Evolutionary conservation across 345 rosid species (phyloP).

Genomic region (Limnanthes douglasii): DNA sequence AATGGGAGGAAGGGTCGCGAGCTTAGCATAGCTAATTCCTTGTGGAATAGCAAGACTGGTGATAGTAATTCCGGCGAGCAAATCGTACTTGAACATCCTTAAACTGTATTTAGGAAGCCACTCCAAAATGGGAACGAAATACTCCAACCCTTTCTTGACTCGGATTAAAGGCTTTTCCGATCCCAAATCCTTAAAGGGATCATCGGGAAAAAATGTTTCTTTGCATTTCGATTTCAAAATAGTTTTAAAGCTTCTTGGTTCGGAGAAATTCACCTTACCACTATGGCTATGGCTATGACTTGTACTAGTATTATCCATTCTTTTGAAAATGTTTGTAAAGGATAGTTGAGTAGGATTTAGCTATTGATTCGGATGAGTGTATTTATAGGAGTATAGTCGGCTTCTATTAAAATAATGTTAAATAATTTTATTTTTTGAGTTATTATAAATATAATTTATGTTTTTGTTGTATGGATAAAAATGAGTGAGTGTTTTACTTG

Average conservation of each 20-base stretch:
- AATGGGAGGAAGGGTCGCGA: slow-evolving; percentile 40
- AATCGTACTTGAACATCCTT: slow-evolving; percentile 18
- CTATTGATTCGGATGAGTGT: too few species aligned
- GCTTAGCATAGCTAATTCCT: slow-evolving; percentile 71
- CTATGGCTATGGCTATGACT: too few species aligned
- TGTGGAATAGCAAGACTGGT: slow-evolving; percentile 66
- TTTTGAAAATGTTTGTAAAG: too few species aligned
- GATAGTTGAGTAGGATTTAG: too few species aligned
- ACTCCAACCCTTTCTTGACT: slow-evolving; percentile 18
- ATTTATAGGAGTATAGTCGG: too few species aligned
- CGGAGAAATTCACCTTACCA: slow-evolving; percentile 23
- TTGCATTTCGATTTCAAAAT: slow-evolving; percentile 24
- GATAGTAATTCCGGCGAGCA: slow-evolving; percentile 65
- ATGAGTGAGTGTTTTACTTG: too few species aligned
- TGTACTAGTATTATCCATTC: too few species aligned
- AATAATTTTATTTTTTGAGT: too few species aligned
- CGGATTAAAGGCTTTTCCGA: slow-evolving; percentile 1
- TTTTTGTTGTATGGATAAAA: too few species aligned
- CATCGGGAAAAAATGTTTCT: slow-evolving; percentile 55
- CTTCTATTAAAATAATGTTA: too few species aligned
- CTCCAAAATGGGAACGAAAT: slow-evolving; percentile 42
- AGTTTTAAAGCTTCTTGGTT: slow-evolving; percentile 20
- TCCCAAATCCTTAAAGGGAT: slow-evolving; percentile 29
- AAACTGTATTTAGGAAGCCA: slow-evolving; percentile 46
- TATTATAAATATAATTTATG: too few species aligned